phyloP scores from a whole-genome alignment of 163 green algal species.

The Trebouxiophyceae sp. region DNA sequence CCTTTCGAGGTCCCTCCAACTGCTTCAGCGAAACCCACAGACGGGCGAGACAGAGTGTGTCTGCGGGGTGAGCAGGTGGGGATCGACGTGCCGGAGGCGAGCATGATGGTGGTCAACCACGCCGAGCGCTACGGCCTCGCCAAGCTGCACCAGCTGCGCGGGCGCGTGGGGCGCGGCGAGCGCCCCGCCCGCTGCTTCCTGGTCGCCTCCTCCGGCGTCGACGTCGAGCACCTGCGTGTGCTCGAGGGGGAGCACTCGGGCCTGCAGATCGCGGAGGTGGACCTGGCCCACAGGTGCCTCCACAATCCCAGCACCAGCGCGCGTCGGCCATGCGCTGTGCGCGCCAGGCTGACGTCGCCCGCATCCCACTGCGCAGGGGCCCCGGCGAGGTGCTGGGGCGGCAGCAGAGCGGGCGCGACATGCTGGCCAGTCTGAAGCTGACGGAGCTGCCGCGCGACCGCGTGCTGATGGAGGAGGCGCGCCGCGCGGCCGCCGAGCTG shows the following conservation, averaged over 20 bases:
- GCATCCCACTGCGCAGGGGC: constrained; percentile 14
- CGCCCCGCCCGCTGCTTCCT: constrained; percentile 43
- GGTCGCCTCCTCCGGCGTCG: constrained; percentile 10
- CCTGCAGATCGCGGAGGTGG: constrained; percentile 63
- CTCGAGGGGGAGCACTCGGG: constrained; percentile 48
- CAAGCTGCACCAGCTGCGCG: constrained; percentile 91
- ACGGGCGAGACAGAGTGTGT: too few species aligned
- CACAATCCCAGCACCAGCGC: not conserved
- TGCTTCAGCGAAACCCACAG: too few species aligned
- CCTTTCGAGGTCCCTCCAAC: too few species aligned
- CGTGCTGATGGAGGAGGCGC: constrained; percentile 34
- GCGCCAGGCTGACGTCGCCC: not conserved
- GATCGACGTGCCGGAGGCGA: constrained; percentile 82
- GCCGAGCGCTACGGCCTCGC: constrained; percentile 89
- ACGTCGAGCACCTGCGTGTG: constrained; percentile 27
- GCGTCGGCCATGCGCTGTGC: not conserved
- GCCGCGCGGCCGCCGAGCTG: constrained; percentile 15
- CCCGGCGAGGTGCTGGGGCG: constrained; percentile 34
- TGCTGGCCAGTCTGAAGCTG: constrained; percentile 12
- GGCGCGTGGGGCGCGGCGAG: constrained; percentile 73
- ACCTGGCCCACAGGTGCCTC: constrained; percentile 42
- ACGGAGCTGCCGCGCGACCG: constrained; percentile 29
- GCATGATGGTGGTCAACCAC: constrained; percentile 85
- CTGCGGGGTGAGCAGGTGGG: constrained; percentile 54
- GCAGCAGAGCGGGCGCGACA: constrained; percentile 27